Conservation (phyloP, 257 asterid genomes). For the Thymus quinquecostatus region DNA sequence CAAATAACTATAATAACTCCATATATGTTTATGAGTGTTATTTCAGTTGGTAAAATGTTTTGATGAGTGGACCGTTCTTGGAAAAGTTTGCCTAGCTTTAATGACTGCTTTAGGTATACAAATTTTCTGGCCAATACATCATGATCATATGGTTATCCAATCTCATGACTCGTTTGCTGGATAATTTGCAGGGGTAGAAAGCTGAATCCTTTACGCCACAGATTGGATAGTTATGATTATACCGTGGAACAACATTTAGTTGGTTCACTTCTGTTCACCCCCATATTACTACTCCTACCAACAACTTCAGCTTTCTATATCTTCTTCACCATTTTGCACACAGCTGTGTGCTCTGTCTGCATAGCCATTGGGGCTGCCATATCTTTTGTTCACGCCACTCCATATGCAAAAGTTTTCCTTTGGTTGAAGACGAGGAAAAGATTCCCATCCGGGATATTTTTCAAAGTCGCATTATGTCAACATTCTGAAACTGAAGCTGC, state of each 20-base stretch:
- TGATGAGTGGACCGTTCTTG: slow-evolving; percentile 10
- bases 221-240: slow-evolving; percentile 91
- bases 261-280: slow-evolving; percentile 93
- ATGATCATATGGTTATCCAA: slow-evolving; percentile 8
- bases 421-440: slow-evolving; percentile 76
- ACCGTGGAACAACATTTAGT: slow-evolving; percentile 90
- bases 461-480: slow-evolving; percentile 54
- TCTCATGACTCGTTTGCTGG: slow-evolving; percentile 26
- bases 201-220: slow-evolving; percentile 89
- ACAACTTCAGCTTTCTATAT: slow-evolving; percentile 90
- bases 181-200: slow-evolving; percentile 83
- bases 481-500: slow-evolving; percentile 33
- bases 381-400: slow-evolving; percentile 76
- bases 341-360: slow-evolving; percentile 63
- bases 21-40: not conserved
- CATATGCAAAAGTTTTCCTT: slow-evolving; percentile 65
- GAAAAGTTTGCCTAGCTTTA: slow-evolving; percentile 4
- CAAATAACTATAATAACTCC: not conserved
- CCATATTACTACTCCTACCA: slow-evolving; percentile 83
- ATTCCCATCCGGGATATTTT: slow-evolving; percentile 88
- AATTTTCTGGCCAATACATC: not conserved
- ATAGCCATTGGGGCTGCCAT: slow-evolving; percentile 52
- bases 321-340: slow-evolving; percentile 82
- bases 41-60: slow-evolving; percentile 1
- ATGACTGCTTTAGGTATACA: not conserved